Conservation (phyloP, 2,329 filamentous ascomycete species). For the Aspergillus transmontanensis region DNA sequence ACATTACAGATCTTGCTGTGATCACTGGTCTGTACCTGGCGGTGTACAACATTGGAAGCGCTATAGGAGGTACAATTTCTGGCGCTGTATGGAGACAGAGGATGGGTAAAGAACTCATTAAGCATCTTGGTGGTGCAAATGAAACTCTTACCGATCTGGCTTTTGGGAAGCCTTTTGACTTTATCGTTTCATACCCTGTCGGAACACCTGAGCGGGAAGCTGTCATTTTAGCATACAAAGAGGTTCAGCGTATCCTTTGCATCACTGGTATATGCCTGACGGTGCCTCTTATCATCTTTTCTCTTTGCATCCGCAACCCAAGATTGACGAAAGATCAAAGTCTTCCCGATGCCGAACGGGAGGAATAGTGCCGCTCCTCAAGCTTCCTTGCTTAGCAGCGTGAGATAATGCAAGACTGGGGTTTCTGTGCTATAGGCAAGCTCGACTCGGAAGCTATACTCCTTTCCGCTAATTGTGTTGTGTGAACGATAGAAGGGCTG, state of each 20-base stretch:
- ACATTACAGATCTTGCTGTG: slow-evolving; percentile 57
- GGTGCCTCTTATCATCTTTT: slow-evolving; percentile 49
- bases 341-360: slow-evolving; percentile 41
- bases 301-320: slow-evolving; percentile 50
- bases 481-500: too few species aligned
- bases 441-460: background rate
- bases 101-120: slow-evolving; percentile 51
- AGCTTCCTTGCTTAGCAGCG: background rate
- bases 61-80: slow-evolving; percentile 62
- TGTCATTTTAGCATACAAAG: slow-evolving; percentile 48
- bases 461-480: background rate
- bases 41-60: slow-evolving; percentile 64
- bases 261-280: slow-evolving; percentile 55
- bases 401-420: background rate
- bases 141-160: slow-evolving; percentile 39
- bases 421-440: background rate
- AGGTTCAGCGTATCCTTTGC: slow-evolving; percentile 52
- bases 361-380: background rate
- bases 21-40: slow-evolving; percentile 66
- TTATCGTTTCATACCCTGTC: slow-evolving; percentile 41
- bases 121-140: slow-evolving; percentile 41
- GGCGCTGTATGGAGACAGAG: slow-evolving; percentile 65
- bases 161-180: slow-evolving; percentile 47
- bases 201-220: slow-evolving; percentile 49
- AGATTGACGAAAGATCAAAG: slow-evolving; percentile 50